Percentiles rank a stretch among this genome's conserved stretches.
Evolutionary conservation across 805 yeast species (phyloP).

Genomic region (Metschnikowia santaceciliae): DNA sequence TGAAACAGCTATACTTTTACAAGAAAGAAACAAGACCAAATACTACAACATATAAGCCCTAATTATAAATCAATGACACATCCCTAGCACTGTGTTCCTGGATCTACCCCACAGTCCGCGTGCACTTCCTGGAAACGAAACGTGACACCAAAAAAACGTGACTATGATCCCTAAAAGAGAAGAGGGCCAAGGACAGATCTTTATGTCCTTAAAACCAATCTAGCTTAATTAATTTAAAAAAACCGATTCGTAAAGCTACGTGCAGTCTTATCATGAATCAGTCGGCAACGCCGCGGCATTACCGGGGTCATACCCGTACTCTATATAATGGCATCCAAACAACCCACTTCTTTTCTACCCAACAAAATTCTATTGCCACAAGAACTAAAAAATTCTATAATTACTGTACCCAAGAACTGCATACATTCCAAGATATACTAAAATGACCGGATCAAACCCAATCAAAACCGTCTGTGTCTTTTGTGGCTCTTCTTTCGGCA

Average conservation of each 20-base stretch:
- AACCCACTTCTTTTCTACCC: not conserved
- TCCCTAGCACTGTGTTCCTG: not conserved
- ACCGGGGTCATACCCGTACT: constrained; percentile 3
- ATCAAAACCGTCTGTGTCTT: constrained; percentile 68
- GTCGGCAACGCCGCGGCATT: constrained; percentile 12
- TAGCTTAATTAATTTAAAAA: not conserved
- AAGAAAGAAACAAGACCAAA: too few species aligned
- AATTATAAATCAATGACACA: not conserved
- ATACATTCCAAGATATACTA: not conserved
- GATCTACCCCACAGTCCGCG: not conserved
- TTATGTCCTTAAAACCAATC: not conserved
- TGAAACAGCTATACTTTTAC: too few species aligned
- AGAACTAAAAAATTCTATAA: too few species aligned
- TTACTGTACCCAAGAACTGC: not conserved
- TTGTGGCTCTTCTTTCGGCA: constrained; percentile 82
- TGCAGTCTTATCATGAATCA: not conserved
- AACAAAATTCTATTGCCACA: too few species aligned
- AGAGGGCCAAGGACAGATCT: not conserved
- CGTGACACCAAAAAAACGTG: not conserved
- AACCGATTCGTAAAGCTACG: not conserved
- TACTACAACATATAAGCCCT: not conserved
- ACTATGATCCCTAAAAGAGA: not conserved
- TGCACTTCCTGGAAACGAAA: not conserved
- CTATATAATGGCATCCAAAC: not conserved
- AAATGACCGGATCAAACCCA: constrained; percentile 25